Conservation (phyloP, 148 eudicot species). For the Pouteria glomerata region DNA sequence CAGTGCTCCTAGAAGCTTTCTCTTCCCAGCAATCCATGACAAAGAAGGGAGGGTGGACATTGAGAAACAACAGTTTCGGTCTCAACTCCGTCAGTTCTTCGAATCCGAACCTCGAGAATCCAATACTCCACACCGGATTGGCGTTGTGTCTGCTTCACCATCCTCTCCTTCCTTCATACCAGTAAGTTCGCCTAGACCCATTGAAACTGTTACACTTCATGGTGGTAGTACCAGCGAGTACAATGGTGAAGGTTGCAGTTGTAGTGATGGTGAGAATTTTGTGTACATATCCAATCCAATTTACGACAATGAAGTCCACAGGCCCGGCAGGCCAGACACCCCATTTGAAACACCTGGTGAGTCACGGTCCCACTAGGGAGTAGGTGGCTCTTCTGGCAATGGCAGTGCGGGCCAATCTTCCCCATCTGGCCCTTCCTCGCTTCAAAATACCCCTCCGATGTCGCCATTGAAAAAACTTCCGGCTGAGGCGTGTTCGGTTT, state of each 20-base stretch:
- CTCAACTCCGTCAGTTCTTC: conserved; percentile 30
- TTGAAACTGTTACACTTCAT: conserved; percentile 8
- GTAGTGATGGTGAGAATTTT: conserved; percentile 17
- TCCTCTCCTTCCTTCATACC: conserved; percentile 21
- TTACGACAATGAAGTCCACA: conserved; percentile 35
- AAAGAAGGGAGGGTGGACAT: conserved; percentile 15
- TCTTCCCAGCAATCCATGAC: conserved; percentile 49
- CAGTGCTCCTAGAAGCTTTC: conserved; percentile 59
- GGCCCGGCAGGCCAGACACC: conserved; percentile 32
- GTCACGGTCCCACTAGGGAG: conserved; percentile 57
- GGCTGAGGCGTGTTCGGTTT: conserved; percentile 44
- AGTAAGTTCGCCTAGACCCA: background rate
- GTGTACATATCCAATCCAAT: conserved; percentile 82
- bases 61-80: conserved; percentile 12
- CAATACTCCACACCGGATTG: conserved; percentile 15
- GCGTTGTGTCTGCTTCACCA: conserved; percentile 20
- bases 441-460: conserved; percentile 32
- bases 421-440: conserved; percentile 3
- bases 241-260: background rate
- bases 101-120: conserved; percentile 18
- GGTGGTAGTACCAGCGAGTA: background rate
- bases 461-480: conserved; percentile 69
- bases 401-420: conserved; percentile 11
- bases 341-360: conserved; percentile 77
- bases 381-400: conserved; percentile 26